Conservation (phyloP, 495 filamentous ascomycete species). For the Pseudomonodictys pantanalensis region DNA sequence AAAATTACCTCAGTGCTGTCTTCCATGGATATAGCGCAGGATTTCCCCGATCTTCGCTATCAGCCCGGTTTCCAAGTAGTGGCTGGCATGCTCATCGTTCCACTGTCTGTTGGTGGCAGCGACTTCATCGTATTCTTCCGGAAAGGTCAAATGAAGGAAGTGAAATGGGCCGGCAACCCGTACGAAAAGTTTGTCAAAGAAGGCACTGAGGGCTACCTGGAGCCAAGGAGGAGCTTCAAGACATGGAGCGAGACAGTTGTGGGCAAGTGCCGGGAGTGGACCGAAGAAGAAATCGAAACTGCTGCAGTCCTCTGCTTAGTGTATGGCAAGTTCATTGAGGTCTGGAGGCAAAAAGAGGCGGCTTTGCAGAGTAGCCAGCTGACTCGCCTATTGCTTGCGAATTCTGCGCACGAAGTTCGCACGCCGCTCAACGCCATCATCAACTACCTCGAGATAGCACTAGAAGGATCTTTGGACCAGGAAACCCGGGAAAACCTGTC, state of each 20-base stretch:
- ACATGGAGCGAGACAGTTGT: constrained; percentile 74
- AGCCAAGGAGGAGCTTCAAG: constrained; percentile 74
- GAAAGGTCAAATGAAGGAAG: constrained; percentile 70
- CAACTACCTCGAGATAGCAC: constrained; percentile 90
- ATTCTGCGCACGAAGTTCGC: constrained; percentile 92
- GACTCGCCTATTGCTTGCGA: constrained; percentile 76
- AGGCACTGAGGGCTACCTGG: constrained; percentile 67
- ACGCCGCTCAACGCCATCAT: constrained; percentile 95
- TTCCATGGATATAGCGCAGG: constrained; percentile 70
- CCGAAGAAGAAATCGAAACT: constrained; percentile 76
- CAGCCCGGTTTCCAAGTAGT: constrained; percentile 75
- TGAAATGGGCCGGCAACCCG: constrained; percentile 92
- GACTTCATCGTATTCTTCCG: constrained; percentile 96
- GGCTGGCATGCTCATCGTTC: constrained; percentile 80
- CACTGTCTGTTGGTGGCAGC: constrained; percentile 67
- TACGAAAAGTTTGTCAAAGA: constrained; percentile 73
- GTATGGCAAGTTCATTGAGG: constrained; percentile 88
- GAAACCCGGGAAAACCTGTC: constrained; percentile 87
- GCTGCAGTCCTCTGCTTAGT: constrained; percentile 86
- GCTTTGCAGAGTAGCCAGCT: constrained; percentile 78
- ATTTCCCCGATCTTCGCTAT: constrained; percentile 83
- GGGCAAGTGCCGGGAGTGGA: constrained; percentile 73
- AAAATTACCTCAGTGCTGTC: constrained; percentile 72
- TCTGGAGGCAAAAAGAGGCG: constrained; percentile 90
- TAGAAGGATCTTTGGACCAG: constrained; percentile 76